Conservation (phyloP, 2,329 filamentous ascomycete genomes). For the Fusarium annulatum region DNA sequence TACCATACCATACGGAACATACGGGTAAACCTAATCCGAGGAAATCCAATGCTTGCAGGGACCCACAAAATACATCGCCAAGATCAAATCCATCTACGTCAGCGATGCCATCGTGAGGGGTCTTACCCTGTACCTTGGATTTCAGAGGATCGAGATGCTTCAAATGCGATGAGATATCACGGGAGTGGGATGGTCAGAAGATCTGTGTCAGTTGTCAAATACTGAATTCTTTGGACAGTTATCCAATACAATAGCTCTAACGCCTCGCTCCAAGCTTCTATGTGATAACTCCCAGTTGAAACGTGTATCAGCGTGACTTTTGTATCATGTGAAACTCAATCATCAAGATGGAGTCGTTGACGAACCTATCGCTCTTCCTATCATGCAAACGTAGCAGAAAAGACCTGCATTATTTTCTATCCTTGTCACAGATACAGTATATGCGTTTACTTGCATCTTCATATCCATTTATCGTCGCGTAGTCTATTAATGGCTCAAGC, state of each 20-base stretch:
- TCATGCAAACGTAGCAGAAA: background rate
- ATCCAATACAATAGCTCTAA: background rate
- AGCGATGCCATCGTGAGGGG: slow-evolving; percentile 29
- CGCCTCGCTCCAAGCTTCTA: background rate
- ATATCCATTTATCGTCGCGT: background rate
- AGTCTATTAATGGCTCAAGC: slow-evolving; percentile 24
- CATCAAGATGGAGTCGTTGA: background rate
- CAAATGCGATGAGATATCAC: background rate
- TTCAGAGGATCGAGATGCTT: background rate
- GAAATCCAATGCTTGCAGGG: background rate
- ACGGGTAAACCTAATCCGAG: slow-evolving; percentile 35
- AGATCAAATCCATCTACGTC: slow-evolving; percentile 23
- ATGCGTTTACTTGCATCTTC: background rate
- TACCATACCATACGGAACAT: slow-evolving; percentile 5
- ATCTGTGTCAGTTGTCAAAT: background rate
- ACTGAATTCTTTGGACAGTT: background rate
- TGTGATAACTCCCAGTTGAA: background rate
- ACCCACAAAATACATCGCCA: slow-evolving; percentile 19
- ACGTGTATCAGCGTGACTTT: background rate
- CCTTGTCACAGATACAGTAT: background rate
- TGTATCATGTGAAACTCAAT: background rate
- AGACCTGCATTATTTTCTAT: background rate
- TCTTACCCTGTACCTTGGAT: slow-evolving; percentile 25
- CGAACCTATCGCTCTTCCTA: background rate
- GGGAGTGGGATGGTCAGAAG: background rate